Evolutionary conservation across 495 filamentous ascomycete species (phyloP).

Genomic region (Sordaria brevicollis): DNA sequence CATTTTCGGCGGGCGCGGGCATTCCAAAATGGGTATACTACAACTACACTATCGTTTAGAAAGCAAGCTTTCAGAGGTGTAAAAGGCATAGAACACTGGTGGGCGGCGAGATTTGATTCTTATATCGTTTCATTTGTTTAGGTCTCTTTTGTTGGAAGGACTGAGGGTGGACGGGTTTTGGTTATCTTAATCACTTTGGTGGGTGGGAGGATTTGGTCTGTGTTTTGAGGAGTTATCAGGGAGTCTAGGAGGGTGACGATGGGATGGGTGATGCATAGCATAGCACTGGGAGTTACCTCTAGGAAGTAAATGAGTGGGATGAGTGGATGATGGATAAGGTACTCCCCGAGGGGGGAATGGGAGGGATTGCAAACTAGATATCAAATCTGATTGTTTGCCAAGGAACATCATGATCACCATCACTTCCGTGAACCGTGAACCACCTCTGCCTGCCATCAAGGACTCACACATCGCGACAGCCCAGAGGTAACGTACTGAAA

Average conservation of each 20-base stretch:
- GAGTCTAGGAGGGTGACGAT: not conserved
- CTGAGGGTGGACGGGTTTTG: not conserved
- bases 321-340: not conserved
- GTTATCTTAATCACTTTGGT: not conserved
- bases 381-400: not conserved
- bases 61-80: not conserved
- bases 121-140: not conserved
- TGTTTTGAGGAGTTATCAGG: not conserved
- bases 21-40: not conserved
- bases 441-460: not conserved
- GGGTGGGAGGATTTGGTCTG: not conserved
- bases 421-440: not conserved
- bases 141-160: not conserved
- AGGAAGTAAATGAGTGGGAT: too few species aligned
- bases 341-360: not conserved
- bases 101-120: not conserved
- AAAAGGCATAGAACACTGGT: not conserved
- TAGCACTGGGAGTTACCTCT: not conserved
- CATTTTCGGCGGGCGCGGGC: not conserved
- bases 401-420: not conserved
- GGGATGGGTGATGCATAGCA: not conserved
- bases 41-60: not conserved
- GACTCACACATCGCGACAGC: too few species aligned
- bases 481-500: too few species aligned
- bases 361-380: not conserved